A percentile compares a stretch with the other conserved stretches of the same genome.
Conservation (phyloP, 345 rosid genomes). For the Carallia pectinifolia region DNA sequence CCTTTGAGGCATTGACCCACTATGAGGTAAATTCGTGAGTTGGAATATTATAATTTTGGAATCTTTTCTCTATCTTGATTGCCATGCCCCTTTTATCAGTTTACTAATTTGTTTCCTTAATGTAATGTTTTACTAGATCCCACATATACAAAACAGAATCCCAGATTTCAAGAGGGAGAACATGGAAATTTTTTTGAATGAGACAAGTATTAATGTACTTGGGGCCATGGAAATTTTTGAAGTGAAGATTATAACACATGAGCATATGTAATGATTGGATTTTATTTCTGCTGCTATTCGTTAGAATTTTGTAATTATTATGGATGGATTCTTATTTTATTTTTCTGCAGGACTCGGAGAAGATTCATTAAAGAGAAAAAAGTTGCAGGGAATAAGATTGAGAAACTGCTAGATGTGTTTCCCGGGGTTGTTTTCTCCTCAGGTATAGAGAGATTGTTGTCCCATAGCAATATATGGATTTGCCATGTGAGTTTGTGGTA, state of each 20-base stretch:
- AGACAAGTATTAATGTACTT: constrained; percentile 56
- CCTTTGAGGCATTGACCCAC: constrained; percentile 65
- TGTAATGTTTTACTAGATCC: constrained; percentile 45
- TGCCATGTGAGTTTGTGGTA: neutral
- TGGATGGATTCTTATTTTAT: constrained; percentile 8
- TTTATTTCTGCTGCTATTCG: constrained; percentile 17
- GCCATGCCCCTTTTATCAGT: neutral
- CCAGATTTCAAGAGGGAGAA: constrained; percentile 57
- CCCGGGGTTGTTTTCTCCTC: constrained; percentile 76
- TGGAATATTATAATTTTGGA: neutral
- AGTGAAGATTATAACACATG: constrained; percentile 68
- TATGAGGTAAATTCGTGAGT: constrained; percentile 56
- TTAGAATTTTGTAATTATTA: constrained; percentile 10
- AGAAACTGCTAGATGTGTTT: constrained; percentile 83
- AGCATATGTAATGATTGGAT: constrained; percentile 56
- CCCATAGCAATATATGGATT: neutral
- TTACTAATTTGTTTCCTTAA: neutral
- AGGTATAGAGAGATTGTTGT: constrained; percentile 47
- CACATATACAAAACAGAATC: constrained; percentile 46
- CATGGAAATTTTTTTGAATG: constrained; percentile 49
- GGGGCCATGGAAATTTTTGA: constrained; percentile 68
- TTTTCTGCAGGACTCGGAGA: constrained; percentile 60
- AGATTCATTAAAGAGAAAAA: constrained; percentile 72
- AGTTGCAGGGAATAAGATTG: constrained; percentile 68
- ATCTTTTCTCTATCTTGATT: neutral